These are phyloP conservation scores for Aspergillus sp. DNA, from an alignment of 2,329 filamentous ascomycete genomes.

Conservation along the genomic window DNA sequence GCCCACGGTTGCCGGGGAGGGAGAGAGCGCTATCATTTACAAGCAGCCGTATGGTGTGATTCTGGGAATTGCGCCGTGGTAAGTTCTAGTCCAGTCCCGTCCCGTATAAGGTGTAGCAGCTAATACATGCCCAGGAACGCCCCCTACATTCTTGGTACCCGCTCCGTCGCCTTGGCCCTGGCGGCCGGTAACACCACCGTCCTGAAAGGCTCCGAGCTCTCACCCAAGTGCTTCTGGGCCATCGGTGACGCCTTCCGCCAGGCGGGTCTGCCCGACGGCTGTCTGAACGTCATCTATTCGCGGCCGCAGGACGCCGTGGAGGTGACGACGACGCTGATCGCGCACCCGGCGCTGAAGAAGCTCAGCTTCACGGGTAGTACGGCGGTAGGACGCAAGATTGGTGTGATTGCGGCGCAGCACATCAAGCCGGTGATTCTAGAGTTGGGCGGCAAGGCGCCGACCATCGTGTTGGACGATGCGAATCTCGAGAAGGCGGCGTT, in stretches of 20 bases:
- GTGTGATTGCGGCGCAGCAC: not conserved
- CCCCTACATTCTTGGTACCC: conserved; percentile 43
- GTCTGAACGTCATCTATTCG: conserved; percentile 65
- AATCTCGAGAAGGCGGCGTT: not conserved
- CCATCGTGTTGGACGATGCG: not conserved
- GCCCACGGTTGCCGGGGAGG: conserved; percentile 34
- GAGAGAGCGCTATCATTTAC: conserved; percentile 58
- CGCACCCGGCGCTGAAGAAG: not conserved
- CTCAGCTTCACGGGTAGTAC: conserved; percentile 4
- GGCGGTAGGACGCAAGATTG: not conserved
- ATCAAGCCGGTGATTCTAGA: conserved; percentile 2
- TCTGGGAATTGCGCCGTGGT: conserved; percentile 73
- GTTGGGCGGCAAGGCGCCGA: not conserved
- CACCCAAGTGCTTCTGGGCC: not conserved
- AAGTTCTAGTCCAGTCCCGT: too few relatives aligned
- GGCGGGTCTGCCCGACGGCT: conserved; percentile 71
- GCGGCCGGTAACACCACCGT: conserved; percentile 67
- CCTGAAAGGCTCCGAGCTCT: conserved; percentile 49
- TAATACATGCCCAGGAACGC: conserved; percentile 35
- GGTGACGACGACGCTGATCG: conserved; percentile 35
- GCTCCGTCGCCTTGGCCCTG: conserved; percentile 57
- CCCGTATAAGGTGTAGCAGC: too few relatives aligned
- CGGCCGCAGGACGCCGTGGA: conserved; percentile 31
- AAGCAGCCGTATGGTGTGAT: conserved; percentile 73
- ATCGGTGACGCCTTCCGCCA: conserved; percentile 59